phyloP scores from a whole-genome alignment of 371 early-diverging fungal species.

The Mucor racemosus region DNA sequence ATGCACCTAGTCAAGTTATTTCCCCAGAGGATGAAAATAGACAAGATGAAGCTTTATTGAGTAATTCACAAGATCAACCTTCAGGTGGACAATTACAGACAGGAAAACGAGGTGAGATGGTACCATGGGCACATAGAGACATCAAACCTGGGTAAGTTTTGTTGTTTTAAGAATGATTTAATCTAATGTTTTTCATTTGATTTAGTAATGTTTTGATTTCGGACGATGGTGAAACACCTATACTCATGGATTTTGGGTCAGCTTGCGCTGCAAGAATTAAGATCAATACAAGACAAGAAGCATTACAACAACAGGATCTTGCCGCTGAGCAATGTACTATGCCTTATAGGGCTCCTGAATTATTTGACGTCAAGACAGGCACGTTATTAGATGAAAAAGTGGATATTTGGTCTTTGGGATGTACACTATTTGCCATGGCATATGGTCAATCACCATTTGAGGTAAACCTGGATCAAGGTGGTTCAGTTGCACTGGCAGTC shows the following conservation, averaged over 20 bases:
- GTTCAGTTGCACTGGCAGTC: conserved; percentile 70
- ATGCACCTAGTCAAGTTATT: conserved; percentile 26
- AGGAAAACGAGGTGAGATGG: conserved; percentile 38
- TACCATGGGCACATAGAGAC: conserved; percentile 71
- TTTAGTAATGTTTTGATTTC: conserved; percentile 55
- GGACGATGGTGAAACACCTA: conserved; percentile 65
- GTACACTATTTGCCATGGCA: conserved; percentile 71
- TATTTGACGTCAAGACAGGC: conserved; percentile 72
- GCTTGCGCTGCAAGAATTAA: conserved; percentile 58
- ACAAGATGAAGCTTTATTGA: conserved; percentile 24
- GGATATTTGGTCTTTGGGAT: conserved; percentile 79
- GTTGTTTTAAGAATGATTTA: neutral
- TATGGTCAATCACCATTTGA: conserved; percentile 75
- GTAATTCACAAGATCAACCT: conserved; percentile 18
- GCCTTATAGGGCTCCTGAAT: conserved; percentile 78
- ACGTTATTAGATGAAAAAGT: conserved; percentile 62
- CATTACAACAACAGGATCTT: conserved; percentile 63
- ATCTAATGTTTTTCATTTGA: neutral
- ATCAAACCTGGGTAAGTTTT: conserved; percentile 71
- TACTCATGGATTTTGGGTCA: conserved; percentile 79
- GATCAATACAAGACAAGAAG: conserved; percentile 58
- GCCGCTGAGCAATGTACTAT: conserved; percentile 71
- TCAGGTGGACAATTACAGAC: conserved; percentile 16
- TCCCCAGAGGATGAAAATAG: conserved; percentile 21
- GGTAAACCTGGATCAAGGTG: conserved; percentile 56